phyloP scores from a whole-genome alignment of 139 green algal species.

The Coccomyxa sp. region DNA sequence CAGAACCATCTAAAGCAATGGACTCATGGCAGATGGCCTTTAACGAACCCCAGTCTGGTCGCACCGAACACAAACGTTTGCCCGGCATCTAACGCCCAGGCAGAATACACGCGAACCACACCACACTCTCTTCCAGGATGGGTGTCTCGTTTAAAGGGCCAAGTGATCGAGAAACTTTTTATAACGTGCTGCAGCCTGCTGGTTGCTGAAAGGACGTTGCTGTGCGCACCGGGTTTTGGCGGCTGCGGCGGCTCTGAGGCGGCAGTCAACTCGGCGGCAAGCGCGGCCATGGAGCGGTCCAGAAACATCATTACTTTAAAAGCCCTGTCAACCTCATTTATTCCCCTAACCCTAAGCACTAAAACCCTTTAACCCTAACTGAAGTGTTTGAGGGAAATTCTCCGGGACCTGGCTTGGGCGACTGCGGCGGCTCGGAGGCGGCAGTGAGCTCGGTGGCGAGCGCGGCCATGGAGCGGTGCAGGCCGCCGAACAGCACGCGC shows the following conservation, averaged over 20 bases:
- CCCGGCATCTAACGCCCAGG: too few species aligned
- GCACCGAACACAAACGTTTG: too few species aligned
- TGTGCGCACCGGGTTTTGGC: neutral
- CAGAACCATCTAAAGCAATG: too few species aligned
- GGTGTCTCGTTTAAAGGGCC: too few species aligned
- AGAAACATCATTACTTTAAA: neutral
- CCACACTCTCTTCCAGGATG: too few species aligned
- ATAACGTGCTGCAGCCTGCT: too few species aligned
- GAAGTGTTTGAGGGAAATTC: neutral
- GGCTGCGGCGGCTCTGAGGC: constrained; percentile 34
- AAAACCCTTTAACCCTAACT: neutral
- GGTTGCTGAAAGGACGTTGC: neutral
- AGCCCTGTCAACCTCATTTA: neutral
- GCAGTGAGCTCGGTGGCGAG: neutral
- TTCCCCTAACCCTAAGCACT: neutral
- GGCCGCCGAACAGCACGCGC: neutral
- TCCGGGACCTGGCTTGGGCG: neutral
- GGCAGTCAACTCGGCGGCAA: neutral
- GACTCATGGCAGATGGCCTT: too few species aligned
- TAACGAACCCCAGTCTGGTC: too few species aligned
- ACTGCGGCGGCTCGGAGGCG: constrained; percentile 35
- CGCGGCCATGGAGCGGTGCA: neutral
- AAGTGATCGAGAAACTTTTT: too few species aligned
- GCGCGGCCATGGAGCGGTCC: neutral
- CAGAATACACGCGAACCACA: too few species aligned